These are phyloP conservation scores for Lachancea kluyveri DNA, from an alignment of 805 yeast genomes.

Conservation along the genomic window DNA sequence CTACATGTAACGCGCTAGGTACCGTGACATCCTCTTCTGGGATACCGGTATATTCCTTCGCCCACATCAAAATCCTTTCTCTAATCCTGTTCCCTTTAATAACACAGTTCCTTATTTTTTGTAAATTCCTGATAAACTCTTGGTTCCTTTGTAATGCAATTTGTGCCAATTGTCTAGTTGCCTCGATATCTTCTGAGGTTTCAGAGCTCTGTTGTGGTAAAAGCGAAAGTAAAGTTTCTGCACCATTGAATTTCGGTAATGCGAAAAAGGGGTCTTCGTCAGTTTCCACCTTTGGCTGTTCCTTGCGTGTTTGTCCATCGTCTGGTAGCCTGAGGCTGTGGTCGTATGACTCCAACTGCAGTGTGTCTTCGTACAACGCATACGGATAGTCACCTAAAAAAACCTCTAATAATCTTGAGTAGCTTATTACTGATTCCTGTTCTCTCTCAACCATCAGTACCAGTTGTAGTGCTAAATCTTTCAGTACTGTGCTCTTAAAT, in stretches of 20 bases:
- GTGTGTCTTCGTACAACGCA: slow-evolving; percentile 53
- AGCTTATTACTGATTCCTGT: slow-evolving; percentile 65
- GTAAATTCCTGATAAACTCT: slow-evolving; percentile 77
- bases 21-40: slow-evolving; percentile 40
- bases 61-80: slow-evolving; percentile 71
- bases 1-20: slow-evolving; percentile 30
- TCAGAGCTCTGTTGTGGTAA: slow-evolving; percentile 31
- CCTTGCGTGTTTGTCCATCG: slow-evolving; percentile 11
- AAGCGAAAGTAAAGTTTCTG: slow-evolving; percentile 12
- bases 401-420: slow-evolving; percentile 66
- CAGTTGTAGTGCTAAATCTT: slow-evolving; percentile 61
- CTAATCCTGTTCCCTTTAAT: slow-evolving; percentile 74
- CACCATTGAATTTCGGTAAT: slow-evolving; percentile 41
- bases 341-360: slow-evolving; percentile 65
- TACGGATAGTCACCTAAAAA: slow-evolving; percentile 84
- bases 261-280: slow-evolving; percentile 61
- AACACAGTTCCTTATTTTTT: slow-evolving; percentile 67
- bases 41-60: slow-evolving; percentile 72
- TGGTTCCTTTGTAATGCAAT: slow-evolving; percentile 77
- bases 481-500: slow-evolving; percentile 50
- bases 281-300: slow-evolving; percentile 9
- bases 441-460: slow-evolving; percentile 77
- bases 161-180: slow-evolving; percentile 65
- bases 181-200: slow-evolving; percentile 54
- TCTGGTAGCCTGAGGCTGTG: slow-evolving; percentile 42